phyloP scores from a whole-genome alignment of 2,329 filamentous ascomycete species.

The Aspergillus pseudoviridinutans region DNA sequence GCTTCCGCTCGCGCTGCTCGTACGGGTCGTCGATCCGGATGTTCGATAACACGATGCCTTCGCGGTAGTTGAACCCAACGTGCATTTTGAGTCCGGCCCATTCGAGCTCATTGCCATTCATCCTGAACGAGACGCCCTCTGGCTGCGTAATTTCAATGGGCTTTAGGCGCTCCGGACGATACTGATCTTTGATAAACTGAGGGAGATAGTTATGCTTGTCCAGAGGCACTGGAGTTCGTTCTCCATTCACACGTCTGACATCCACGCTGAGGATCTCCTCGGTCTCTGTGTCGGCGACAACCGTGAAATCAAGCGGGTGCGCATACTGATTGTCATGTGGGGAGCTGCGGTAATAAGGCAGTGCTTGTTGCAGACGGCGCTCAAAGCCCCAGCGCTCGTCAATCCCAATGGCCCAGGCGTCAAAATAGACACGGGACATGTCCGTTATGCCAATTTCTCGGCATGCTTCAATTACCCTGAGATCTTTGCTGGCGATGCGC shows the following conservation, averaged over 20 bases:
- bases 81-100: constrained; percentile 35
- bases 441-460: constrained; percentile 33
- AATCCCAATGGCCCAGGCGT: constrained; percentile 36
- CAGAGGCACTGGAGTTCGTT: too few relatives aligned
- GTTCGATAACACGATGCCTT: constrained; percentile 56
- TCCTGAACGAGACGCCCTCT: constrained; percentile 26
- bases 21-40: constrained; percentile 25
- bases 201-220: too few relatives aligned
- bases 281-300: constrained; percentile 25
- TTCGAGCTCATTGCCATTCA: constrained; percentile 26
- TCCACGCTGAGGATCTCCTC: constrained; percentile 28
- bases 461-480: constrained; percentile 30
- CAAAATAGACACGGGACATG: constrained; percentile 32
- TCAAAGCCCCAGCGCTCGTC: constrained; percentile 35
- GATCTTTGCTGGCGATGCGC: constrained; percentile 29
- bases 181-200: too few relatives aligned
- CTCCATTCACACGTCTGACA: too few relatives aligned
- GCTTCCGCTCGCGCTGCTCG: constrained; percentile 25
- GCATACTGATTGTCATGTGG: constrained; percentile 31
- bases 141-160: constrained; percentile 26
- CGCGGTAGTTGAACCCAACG: constrained; percentile 48
- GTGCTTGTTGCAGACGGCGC: constrained; percentile 29
- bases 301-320: constrained; percentile 25
- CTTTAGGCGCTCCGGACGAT: too few relatives aligned
- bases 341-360: constrained; percentile 30